phyloP scores from a whole-genome alignment of 257 asterid species.

The Solanum rostratum region DNA sequence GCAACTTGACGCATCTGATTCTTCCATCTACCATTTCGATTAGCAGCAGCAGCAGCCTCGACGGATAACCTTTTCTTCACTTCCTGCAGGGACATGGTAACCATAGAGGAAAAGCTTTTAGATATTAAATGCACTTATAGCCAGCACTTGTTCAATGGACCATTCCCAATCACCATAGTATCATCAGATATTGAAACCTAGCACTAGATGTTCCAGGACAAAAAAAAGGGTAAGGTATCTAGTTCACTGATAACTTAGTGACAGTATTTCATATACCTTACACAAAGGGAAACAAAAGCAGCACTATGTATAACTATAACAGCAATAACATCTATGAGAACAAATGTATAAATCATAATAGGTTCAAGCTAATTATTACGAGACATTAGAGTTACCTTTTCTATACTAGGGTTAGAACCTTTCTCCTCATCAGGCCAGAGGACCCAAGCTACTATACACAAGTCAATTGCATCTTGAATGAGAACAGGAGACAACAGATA shows the following conservation, averaged over 20 bases:
- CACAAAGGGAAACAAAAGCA: background rate
- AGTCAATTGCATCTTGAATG: constrained; percentile 52
- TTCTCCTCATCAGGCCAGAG: constrained; percentile 95
- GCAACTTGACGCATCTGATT: constrained; percentile 91
- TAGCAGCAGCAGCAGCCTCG: constrained; percentile 82
- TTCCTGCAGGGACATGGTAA: constrained; percentile 41
- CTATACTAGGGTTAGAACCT: constrained; percentile 72
- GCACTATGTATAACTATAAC: background rate
- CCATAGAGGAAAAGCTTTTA: constrained; percentile 8
- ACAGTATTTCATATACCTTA: background rate
- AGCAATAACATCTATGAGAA: background rate
- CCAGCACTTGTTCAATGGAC: background rate
- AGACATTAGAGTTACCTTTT: constrained; percentile 50
- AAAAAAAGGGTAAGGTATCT: background rate
- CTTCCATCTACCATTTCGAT: constrained; percentile 86
- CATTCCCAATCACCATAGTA: background rate
- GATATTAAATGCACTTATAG: background rate
- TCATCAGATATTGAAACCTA: background rate
- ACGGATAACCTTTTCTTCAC: constrained; percentile 78
- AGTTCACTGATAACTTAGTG: background rate
- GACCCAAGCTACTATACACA: constrained; percentile 72
- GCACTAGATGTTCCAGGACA: background rate
- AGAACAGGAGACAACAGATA: constrained; percentile 46
- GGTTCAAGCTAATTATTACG: background rate
- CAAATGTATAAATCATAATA: background rate